phyloP scores from a whole-genome alignment of 2,329 filamentous ascomycete genomes.

The Alternaria tenuissima region DNA sequence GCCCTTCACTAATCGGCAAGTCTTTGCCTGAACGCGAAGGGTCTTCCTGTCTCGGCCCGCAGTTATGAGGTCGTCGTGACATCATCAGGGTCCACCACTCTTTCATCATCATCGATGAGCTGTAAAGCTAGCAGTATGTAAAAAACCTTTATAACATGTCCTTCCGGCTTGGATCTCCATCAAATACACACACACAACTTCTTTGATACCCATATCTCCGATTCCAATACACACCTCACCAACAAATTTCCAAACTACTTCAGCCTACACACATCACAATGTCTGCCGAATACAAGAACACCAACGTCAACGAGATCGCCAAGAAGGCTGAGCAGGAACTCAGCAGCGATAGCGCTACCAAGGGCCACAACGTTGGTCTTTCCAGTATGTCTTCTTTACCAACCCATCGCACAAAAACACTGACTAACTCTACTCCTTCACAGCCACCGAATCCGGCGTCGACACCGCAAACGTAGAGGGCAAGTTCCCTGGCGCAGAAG shows the following conservation, averaged over 20 bases:
- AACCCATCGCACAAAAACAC: background rate
- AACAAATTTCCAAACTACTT: background rate
- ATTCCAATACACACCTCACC: background rate
- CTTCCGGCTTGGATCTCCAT: background rate
- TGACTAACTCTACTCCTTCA: background rate
- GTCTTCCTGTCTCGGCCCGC: background rate
- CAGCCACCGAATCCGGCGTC: slow-evolving; percentile 59
- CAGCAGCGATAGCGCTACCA: slow-evolving; percentile 54
- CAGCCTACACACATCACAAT: slow-evolving; percentile 39
- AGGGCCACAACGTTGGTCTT: slow-evolving; percentile 47
- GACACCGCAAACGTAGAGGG: slow-evolving; percentile 48
- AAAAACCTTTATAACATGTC: background rate
- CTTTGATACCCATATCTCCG: background rate
- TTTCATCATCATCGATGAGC: slow-evolving; percentile 13
- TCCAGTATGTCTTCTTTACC: slow-evolving; percentile 45
- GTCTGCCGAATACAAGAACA: slow-evolving; percentile 54
- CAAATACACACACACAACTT: background rate
- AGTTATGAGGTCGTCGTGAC: slow-evolving; percentile 31
- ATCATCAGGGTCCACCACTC: slow-evolving; percentile 26
- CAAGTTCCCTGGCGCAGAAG: slow-evolving; percentile 57
- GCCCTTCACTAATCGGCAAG: background rate
- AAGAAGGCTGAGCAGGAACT: slow-evolving; percentile 60
- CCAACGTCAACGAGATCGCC: slow-evolving; percentile 55
- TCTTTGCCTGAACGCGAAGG: background rate
- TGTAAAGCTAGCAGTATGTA: background rate